Percentiles rank a stretch among this genome's conserved stretches.
These are phyloP conservation scores for Ceratonia siliqua DNA, from an alignment of 306 rosid species.

Conservation along the genomic window DNA sequence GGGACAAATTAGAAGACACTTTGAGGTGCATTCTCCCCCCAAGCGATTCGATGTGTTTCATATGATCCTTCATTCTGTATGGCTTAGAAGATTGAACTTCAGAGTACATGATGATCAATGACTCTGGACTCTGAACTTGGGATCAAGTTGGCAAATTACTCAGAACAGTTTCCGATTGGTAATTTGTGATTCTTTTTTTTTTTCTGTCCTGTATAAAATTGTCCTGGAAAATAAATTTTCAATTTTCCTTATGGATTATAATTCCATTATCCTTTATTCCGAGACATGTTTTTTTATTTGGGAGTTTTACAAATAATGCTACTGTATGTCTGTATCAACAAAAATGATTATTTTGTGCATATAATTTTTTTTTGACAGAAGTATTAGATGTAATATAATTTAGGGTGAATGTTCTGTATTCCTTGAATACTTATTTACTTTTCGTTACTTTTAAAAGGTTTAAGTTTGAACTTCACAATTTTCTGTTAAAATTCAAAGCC, in stretches of 20 bases:
- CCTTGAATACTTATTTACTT: no score
- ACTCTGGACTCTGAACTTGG: background rate
- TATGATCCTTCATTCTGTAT: constrained; percentile 88
- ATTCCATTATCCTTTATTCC: no score
- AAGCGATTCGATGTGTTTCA: constrained; percentile 82
- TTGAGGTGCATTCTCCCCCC: constrained; percentile 80
- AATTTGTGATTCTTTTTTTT: background rate
- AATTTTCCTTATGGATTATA: background rate
- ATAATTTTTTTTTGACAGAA: no score
- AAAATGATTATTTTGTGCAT: no score
- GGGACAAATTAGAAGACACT: constrained; percentile 66
- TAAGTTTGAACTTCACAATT: no score
- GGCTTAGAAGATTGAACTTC: constrained; percentile 87
- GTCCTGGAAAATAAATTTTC: background rate
- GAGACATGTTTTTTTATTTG: no score
- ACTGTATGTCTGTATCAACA: no score
- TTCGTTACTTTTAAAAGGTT: no score
- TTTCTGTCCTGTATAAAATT: constrained; percentile 4
- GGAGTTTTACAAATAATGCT: no score
- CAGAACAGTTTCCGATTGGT: background rate
- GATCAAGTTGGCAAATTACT: background rate
- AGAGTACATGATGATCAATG: constrained; percentile 51
- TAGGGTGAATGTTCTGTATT: no score
- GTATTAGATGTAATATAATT: no score
- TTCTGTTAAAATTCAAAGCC: no score